Percentiles rank a stretch among this genome's conserved stretches.
phyloP scores from a whole-genome alignment of 169 alveolate species.

The Eimeria zaria region DNA sequence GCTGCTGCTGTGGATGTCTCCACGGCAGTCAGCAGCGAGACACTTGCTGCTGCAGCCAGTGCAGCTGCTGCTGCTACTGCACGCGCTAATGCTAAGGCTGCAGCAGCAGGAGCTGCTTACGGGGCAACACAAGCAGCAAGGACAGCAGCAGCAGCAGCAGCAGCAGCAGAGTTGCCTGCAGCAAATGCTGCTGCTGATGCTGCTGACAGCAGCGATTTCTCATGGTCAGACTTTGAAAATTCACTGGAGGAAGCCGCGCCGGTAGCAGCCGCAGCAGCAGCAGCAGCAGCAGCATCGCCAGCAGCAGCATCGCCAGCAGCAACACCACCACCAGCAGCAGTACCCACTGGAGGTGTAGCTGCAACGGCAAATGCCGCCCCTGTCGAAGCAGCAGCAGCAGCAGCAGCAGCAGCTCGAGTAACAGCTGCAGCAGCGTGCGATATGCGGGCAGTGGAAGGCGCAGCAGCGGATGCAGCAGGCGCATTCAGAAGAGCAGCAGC shows the following conservation, averaged over 20 bases:
- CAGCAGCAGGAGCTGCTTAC: slow-evolving; percentile 50
- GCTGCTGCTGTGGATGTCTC: slow-evolving; percentile 1
- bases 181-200: slow-evolving; percentile 6
- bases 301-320: not conserved
- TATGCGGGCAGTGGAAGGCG: not conserved
- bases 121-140: slow-evolving; percentile 36
- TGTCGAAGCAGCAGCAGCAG: not conserved
- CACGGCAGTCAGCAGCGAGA: slow-evolving; percentile 1
- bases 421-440: slow-evolving; percentile 2
- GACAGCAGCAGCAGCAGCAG: slow-evolving; percentile 39
- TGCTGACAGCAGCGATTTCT: slow-evolving; percentile 27
- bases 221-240: slow-evolving; percentile 23
- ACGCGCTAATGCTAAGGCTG: slow-evolving; percentile 34
- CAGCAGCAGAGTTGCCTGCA: not conserved
- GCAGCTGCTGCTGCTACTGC: slow-evolving; percentile 49
- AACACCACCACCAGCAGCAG: not conserved
- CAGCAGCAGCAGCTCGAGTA: not conserved
- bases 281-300: not conserved
- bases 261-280: not conserved
- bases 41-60: slow-evolving; percentile 26
- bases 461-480: slow-evolving; percentile 20
- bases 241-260: not conserved
- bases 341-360: not conserved
- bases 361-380: not conserved
- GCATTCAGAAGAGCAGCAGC: slow-evolving; percentile 1